phyloP scores from a whole-genome alignment of 2,329 filamentous ascomycete species.

The Clonostachys chloroleuca region DNA sequence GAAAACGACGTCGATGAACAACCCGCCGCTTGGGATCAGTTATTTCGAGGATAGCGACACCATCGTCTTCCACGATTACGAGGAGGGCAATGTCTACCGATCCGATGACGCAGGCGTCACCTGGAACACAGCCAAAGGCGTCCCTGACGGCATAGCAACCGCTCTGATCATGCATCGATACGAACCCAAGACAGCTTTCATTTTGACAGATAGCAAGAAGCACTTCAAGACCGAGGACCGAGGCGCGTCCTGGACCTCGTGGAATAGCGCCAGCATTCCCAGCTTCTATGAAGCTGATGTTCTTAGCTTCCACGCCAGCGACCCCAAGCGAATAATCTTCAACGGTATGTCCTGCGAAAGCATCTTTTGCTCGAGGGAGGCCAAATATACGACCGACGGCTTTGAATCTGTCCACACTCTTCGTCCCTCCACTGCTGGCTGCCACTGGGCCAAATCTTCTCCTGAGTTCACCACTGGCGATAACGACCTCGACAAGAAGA shows the following conservation, averaged over 20 bases:
- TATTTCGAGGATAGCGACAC: constrained; percentile 91
- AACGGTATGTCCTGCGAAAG: constrained; percentile 67
- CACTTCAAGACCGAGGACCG: constrained; percentile 84
- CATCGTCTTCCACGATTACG: constrained; percentile 67
- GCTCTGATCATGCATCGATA: constrained; percentile 73
- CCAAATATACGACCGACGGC: constrained; percentile 77
- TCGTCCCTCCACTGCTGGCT: constrained; percentile 66
- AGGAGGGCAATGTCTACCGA: constrained; percentile 64
- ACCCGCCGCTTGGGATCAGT: constrained; percentile 64
- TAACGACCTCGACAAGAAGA: constrained; percentile 59
- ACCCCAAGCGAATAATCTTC: constrained; percentile 83
- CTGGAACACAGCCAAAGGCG: constrained; percentile 64
- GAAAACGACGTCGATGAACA: constrained; percentile 59
- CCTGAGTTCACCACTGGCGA: constrained; percentile 68
- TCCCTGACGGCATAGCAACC: constrained; percentile 58
- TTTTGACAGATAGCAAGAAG: constrained; percentile 61
- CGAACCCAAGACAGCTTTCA: constrained; percentile 75
- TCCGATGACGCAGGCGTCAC: constrained; percentile 75
- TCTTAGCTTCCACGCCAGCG: constrained; percentile 77
- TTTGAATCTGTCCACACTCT: constrained; percentile 69
- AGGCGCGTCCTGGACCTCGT: constrained; percentile 76
- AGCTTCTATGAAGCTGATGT: constrained; percentile 43
- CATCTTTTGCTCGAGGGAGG: constrained; percentile 58
- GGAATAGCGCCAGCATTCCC: constrained; percentile 57
- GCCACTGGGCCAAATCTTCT: constrained; percentile 82